Conservation (phyloP, 1,284 basidiomycete genomes). For the Leccinum insolens region DNA sequence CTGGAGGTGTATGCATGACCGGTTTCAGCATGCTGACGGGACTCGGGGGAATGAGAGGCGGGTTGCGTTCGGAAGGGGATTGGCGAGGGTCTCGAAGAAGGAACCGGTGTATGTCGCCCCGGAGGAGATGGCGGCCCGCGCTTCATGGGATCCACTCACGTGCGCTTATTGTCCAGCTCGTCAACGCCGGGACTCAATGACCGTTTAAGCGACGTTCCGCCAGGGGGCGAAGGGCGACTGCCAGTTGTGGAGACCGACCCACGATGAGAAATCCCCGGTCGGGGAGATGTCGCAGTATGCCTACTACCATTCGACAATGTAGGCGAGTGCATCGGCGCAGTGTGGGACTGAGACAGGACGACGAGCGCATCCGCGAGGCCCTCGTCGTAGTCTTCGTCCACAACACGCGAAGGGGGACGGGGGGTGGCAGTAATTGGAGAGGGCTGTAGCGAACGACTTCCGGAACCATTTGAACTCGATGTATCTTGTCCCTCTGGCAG, state of each 20-base stretch:
- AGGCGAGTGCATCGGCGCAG: slow-evolving; percentile 46
- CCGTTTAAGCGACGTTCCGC: slow-evolving; percentile 54
- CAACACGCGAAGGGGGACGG: slow-evolving; percentile 58
- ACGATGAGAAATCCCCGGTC: slow-evolving; percentile 49
- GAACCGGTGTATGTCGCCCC: slow-evolving; percentile 50
- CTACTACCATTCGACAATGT: slow-evolving; percentile 55
- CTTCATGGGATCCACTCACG: slow-evolving; percentile 59
- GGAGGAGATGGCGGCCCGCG: slow-evolving; percentile 55
- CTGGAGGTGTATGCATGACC: slow-evolving; percentile 50
- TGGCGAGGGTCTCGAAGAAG: slow-evolving; percentile 68
- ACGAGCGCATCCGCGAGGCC: slow-evolving; percentile 75
- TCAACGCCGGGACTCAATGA: slow-evolving; percentile 67
- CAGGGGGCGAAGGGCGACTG: slow-evolving; percentile 54
- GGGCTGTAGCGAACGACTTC: slow-evolving; percentile 63
- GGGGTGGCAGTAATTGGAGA: slow-evolving; percentile 66
- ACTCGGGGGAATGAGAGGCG: slow-evolving; percentile 64
- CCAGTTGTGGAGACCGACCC: slow-evolving; percentile 58
- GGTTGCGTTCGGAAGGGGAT: slow-evolving; percentile 74
- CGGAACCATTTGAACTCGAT: slow-evolving; percentile 61
- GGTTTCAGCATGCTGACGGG: slow-evolving; percentile 46
- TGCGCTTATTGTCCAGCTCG: slow-evolving; percentile 62
- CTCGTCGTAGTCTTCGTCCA: slow-evolving; percentile 86
- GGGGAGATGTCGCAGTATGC: slow-evolving; percentile 51
- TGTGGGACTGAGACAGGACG: slow-evolving; percentile 46
- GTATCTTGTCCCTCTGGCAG: slow-evolving; percentile 55